phyloP scores from a whole-genome alignment of 164 flowering plant species.

The grape (Vitis vinifera) region DNA sequence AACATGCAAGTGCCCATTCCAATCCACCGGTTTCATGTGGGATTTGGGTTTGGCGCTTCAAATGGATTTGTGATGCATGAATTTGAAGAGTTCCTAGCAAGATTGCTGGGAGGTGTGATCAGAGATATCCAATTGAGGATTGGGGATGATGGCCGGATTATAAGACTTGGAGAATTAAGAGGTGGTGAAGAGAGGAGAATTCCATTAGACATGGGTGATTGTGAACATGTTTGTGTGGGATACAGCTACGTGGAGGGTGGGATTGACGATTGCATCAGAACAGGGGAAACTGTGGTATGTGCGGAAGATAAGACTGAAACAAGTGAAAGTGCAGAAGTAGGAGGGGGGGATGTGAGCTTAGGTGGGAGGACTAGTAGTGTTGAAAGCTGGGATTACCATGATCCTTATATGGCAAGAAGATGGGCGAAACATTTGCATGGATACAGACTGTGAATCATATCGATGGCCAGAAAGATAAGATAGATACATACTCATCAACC shows the following conservation, averaged over 20 bases:
- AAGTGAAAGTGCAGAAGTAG: constrained; percentile 19
- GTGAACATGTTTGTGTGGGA: constrained; percentile 39
- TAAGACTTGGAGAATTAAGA: constrained; percentile 68
- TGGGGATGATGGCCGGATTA: constrained; percentile 48
- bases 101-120: constrained; percentile 61
- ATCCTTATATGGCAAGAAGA: constrained; percentile 86
- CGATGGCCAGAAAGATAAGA: background rate
- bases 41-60: constrained; percentile 66
- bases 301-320: constrained; percentile 40
- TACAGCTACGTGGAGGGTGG: constrained; percentile 73
- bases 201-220: constrained; percentile 44
- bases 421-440: constrained; percentile 96
- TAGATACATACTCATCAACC: too few species aligned
- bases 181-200: constrained; percentile 82
- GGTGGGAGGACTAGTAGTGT: constrained; percentile 61
- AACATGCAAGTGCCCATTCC: constrained; percentile 41
- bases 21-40: constrained; percentile 70
- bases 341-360: constrained; percentile 27
- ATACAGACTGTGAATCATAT: constrained; percentile 46
- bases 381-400: constrained; percentile 82
- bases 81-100: constrained; percentile 69
- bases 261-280: constrained; percentile 43
- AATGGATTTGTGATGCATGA: constrained; percentile 69
- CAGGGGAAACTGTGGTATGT: constrained; percentile 62
- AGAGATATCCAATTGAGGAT: constrained; percentile 66